These are phyloP conservation scores for Brettanomyces sp. DNA, from an alignment of 805 yeast genomes.

Conservation along the genomic window DNA sequence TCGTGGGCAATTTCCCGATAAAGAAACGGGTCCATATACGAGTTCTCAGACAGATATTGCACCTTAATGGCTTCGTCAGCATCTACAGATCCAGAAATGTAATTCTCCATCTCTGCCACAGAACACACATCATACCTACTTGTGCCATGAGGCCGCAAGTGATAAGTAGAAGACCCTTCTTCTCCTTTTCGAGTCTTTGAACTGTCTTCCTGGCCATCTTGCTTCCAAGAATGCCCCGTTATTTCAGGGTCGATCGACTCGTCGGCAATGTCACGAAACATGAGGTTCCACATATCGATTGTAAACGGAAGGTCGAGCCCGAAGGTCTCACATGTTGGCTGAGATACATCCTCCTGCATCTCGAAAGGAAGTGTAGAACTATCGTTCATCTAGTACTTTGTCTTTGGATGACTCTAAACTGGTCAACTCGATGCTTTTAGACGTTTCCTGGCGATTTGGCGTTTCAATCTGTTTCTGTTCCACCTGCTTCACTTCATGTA, in stretches of 20 bases:
- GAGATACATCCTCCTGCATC: too few species aligned
- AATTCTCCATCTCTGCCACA: neutral
- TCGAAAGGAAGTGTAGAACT: neutral
- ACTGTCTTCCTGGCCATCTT: neutral
- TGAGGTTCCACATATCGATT: constrained; percentile 3
- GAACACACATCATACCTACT: constrained; percentile 2
- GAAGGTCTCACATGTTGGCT: neutral
- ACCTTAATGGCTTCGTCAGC: constrained; percentile 2
- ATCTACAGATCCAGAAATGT: constrained; percentile 2
- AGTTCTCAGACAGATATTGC: constrained; percentile 2
- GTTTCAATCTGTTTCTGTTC: too few species aligned
- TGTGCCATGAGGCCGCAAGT: constrained; percentile 1
- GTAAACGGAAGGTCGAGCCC: constrained; percentile 4
- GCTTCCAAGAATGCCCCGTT: neutral
- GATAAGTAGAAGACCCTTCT: neutral
- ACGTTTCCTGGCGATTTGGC: neutral
- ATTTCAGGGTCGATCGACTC: constrained; percentile 1
- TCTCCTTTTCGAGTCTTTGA: neutral
- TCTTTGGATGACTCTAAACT: neutral
- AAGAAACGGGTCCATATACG: constrained; percentile 3
- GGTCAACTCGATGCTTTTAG: neutral
- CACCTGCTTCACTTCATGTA: neutral
- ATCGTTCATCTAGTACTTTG: neutral
- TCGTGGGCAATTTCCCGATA: neutral
- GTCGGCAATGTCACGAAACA: constrained; percentile 1